Conservation (phyloP, 257 asterid genomes). For the Penstemon davidsonii region DNA sequence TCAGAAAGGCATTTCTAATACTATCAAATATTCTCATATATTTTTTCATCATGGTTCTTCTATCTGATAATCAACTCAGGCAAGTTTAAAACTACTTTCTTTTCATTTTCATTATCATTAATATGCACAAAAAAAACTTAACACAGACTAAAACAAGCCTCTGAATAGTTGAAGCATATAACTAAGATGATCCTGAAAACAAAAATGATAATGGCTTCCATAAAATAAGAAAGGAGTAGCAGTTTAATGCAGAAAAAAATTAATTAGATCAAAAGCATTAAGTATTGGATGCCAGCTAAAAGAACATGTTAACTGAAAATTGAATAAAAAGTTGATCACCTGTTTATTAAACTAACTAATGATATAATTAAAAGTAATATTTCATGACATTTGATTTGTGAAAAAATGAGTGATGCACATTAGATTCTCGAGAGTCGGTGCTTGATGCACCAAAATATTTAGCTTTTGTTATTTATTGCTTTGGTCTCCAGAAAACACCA, state of each 20-base stretch:
- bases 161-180: too few relatives aligned
- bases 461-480: conserved; percentile 8
- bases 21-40: background rate
- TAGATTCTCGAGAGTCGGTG: conserved; percentile 6
- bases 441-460: conserved; percentile 7
- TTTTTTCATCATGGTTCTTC: background rate
- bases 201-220: conserved; percentile 1
- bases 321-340: too few relatives aligned
- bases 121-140: background rate
- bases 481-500: conserved; percentile 20
- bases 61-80: background rate
- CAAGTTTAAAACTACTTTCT: too few relatives aligned
- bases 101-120: too few relatives aligned
- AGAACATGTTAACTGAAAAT: conserved; percentile 5
- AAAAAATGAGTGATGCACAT: conserved; percentile 24
- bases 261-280: background rate
- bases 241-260: conserved; percentile 3
- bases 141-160: background rate
- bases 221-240: background rate
- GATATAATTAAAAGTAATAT: too few relatives aligned
- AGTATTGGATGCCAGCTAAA: conserved; percentile 36
- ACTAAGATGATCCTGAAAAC: background rate
- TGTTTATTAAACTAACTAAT: too few relatives aligned
- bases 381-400: conserved; percentile 25
- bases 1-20: conserved; percentile 19